Conservation (phyloP, 2,329 filamentous ascomycete species). For the Clonostachys solani region DNA sequence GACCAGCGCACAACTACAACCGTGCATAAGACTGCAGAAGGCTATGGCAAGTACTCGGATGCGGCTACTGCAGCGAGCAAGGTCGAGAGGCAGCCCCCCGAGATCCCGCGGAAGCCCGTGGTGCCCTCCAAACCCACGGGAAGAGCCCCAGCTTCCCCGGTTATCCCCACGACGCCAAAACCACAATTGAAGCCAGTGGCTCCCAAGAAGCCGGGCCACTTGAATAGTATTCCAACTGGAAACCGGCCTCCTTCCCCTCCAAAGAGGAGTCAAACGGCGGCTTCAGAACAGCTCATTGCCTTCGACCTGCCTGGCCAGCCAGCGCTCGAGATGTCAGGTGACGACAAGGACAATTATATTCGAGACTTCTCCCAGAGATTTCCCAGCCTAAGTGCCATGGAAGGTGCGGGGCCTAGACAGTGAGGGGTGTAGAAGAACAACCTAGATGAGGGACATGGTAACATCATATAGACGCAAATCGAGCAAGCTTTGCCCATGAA, state of each 20-base stretch:
- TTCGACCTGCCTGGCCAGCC: constrained; percentile 43
- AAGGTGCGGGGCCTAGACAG: constrained; percentile 50
- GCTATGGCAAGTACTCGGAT: constrained; percentile 84
- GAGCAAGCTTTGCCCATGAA: not conserved
- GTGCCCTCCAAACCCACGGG: constrained; percentile 13
- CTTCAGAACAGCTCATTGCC: constrained; percentile 34
- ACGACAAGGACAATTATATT: constrained; percentile 62
- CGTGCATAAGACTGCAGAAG: constrained; percentile 71
- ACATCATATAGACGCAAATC: not conserved
- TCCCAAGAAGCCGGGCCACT: constrained; percentile 57
- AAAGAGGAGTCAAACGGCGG: constrained; percentile 23
- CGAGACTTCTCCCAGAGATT: constrained; percentile 77
- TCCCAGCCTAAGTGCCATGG: constrained; percentile 78
- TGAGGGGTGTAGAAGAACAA: not conserved
- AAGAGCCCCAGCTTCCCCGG: constrained; percentile 3
- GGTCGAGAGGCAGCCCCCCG: constrained; percentile 32
- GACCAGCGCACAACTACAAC: constrained; percentile 52
- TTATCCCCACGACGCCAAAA: constrained; percentile 8
- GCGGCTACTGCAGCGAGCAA: constrained; percentile 28
- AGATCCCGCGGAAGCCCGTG: constrained; percentile 48
- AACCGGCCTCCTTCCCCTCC: constrained; percentile 36
- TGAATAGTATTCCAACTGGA: constrained; percentile 50
- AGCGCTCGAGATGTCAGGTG: constrained; percentile 47
- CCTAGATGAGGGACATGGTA: not conserved
- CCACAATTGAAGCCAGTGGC: constrained; percentile 40